These are phyloP conservation scores for Stephanodiscus triporus DNA, from an alignment of 108 stramenopile genomes.

Conservation along the genomic window DNA sequence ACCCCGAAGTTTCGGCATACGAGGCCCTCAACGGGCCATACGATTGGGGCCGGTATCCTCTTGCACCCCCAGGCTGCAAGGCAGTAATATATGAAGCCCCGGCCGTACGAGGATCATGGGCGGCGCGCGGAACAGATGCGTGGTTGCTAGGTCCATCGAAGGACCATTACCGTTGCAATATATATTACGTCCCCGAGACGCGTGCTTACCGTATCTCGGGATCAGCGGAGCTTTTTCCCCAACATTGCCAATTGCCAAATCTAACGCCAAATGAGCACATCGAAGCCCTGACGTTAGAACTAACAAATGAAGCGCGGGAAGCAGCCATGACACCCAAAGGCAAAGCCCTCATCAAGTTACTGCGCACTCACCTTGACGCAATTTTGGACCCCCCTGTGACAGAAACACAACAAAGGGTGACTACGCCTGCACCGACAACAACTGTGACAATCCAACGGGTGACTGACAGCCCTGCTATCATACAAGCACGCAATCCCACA, in stretches of 20 bases:
- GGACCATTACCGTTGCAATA: conserved; percentile 27
- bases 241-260: too few relatives aligned
- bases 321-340: too few relatives aligned
- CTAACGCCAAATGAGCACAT: not conserved
- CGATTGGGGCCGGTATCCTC: conserved; percentile 50
- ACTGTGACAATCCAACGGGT: too few relatives aligned
- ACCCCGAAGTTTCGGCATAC: conserved; percentile 39
- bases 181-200: conserved; percentile 24
- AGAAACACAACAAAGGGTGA: too few relatives aligned
- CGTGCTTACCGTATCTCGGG: conserved; percentile 18
- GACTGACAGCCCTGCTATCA: too few relatives aligned
- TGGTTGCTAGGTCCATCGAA: conserved; percentile 22
- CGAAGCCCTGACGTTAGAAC: too few relatives aligned
- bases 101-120: conserved; percentile 13
- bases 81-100: conserved; percentile 32
- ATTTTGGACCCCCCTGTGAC: too few relatives aligned
- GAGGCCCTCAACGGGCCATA: conserved; percentile 16
- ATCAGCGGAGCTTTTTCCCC: not conserved
- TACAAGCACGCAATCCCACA: too few relatives aligned
- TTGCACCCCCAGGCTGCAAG: conserved; percentile 45
- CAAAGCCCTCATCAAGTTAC: too few relatives aligned
- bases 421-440: too few relatives aligned
- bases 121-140: conserved; percentile 15
- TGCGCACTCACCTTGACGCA: too few relatives aligned
- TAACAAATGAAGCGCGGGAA: too few relatives aligned